Percentiles rank a stretch among this genome's conserved stretches.
Evolutionary conservation across 257 asterid genomes (phyloP).

Genomic region (Ilex aquifolium): DNA sequence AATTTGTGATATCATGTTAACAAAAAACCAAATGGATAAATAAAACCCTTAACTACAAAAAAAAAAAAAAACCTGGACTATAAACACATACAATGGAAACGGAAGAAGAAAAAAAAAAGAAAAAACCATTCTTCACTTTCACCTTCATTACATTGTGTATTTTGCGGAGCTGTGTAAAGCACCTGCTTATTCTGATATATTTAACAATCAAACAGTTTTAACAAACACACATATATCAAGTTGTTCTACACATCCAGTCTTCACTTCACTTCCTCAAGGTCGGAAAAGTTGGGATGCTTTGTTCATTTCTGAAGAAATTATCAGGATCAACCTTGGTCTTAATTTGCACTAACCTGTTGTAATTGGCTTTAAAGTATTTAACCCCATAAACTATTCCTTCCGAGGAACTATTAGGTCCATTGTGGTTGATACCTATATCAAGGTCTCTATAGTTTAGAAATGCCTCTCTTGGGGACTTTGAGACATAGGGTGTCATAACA

Average conservation of each 20-base stretch:
- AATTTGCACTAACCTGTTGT: conserved; percentile 33
- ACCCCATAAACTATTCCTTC: conserved; percentile 38
- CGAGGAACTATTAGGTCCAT: conserved; percentile 19
- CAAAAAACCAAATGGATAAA: no score
- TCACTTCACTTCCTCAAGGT: neutral
- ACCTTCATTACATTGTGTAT: no score
- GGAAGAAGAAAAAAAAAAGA: no score
- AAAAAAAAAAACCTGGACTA: no score
- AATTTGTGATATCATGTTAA: no score
- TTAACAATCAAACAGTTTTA: no score
- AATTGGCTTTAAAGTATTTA: conserved; percentile 37
- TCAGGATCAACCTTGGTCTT: conserved; percentile 12
- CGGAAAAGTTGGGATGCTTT: neutral
- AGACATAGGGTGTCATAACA: conserved; percentile 40
- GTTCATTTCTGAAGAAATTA: conserved; percentile 33
- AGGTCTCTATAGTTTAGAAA: conserved; percentile 42
- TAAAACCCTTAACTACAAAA: no score
- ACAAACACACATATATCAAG: no score
- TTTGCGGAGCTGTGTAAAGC: no score
- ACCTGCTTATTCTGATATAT: no score
- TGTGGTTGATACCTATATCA: conserved; percentile 12
- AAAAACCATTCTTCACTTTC: no score
- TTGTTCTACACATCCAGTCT: neutral
- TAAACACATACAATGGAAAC: no score
- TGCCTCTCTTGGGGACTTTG: conserved; percentile 32